Evolutionary conservation across 345 rosid species (phyloP).

Genomic region (Nephelium lappaceum): DNA sequence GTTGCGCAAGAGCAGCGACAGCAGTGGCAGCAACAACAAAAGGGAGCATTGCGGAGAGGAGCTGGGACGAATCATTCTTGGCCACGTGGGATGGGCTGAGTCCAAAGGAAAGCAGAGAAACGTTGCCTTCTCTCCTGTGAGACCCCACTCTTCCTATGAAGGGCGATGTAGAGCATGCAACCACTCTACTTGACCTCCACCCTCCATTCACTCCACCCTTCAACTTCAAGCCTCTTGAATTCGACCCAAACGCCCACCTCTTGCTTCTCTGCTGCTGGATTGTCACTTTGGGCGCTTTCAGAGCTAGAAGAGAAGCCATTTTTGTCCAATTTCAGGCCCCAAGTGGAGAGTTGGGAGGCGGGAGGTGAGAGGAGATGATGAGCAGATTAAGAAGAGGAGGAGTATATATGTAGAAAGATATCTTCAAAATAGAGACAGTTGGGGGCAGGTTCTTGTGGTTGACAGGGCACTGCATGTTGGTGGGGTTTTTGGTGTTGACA

Average conservation of each 20-base stretch:
- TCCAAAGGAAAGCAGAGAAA: constrained; percentile 65
- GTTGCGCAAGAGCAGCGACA: constrained; percentile 77
- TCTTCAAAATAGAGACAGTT: not conserved
- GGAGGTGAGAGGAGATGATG: constrained; percentile 31
- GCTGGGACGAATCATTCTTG: constrained; percentile 62
- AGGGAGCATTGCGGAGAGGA: constrained; percentile 86
- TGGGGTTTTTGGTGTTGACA: not conserved
- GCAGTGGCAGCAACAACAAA: constrained; percentile 88
- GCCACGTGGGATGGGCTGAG: constrained; percentile 35
- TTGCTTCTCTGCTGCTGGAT: constrained; percentile 9
- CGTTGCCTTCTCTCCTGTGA: constrained; percentile 77
- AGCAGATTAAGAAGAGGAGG: constrained; percentile 22
- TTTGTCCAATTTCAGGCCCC: too few species aligned
- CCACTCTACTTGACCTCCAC: constrained; percentile 26
- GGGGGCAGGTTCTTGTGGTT: not conserved
- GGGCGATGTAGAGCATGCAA: constrained; percentile 70
- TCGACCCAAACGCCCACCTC: constrained; percentile 3
- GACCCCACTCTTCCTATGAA: constrained; percentile 76
- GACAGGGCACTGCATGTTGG: not conserved
- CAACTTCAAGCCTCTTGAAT: constrained; percentile 8
- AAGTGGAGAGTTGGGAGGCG: constrained; percentile 4
- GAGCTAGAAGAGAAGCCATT: constrained; percentile 45
- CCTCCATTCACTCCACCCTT: constrained; percentile 25
- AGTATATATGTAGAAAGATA: constrained; percentile 12
- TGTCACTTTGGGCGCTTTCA: constrained; percentile 26